Conservation (phyloP, 805 yeast genomes). For the Wickerhamomyces silvicola region DNA sequence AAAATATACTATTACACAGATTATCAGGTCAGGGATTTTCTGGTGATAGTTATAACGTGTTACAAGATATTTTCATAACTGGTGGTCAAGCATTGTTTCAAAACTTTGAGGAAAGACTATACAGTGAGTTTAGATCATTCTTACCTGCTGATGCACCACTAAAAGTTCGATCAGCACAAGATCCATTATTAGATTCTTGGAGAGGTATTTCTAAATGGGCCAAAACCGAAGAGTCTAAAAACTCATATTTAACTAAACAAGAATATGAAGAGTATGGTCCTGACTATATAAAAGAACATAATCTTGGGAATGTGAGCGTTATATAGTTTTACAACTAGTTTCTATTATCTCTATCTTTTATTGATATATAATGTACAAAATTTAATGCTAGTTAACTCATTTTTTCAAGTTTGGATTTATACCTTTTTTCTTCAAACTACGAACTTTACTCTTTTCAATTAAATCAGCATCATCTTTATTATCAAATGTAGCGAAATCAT, state of each 20-base stretch:
- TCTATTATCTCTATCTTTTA: constrained; percentile 3
- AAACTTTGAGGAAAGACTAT: constrained; percentile 63
- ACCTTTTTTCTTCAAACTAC: constrained; percentile 63
- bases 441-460: constrained; percentile 62
- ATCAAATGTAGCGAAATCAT: constrained; percentile 80
- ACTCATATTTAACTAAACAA: constrained; percentile 49
- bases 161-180: constrained; percentile 52
- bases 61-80: constrained; percentile 69
- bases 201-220: constrained; percentile 88
- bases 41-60: constrained; percentile 45
- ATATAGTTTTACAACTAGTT: constrained; percentile 1
- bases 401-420: constrained; percentile 47
- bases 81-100: constrained; percentile 76
- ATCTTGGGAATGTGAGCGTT: constrained; percentile 50
- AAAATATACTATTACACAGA: constrained; percentile 56
- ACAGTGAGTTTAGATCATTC: constrained; percentile 58
- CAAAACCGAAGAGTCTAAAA: constrained; percentile 35
- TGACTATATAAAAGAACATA: constrained; percentile 84
- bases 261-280: constrained; percentile 89
- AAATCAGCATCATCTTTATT: constrained; percentile 68
- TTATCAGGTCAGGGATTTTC: constrained; percentile 48
- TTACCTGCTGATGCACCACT: constrained; percentile 65
- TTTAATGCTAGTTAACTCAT: constrained; percentile 1
- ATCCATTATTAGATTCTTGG: constrained; percentile 85
- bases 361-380: constrained; percentile 1